A percentile compares a stretch with the other conserved stretches of the same genome.
Conservation (phyloP, 345 rosid species). For the Citrus unshiu region DNA sequence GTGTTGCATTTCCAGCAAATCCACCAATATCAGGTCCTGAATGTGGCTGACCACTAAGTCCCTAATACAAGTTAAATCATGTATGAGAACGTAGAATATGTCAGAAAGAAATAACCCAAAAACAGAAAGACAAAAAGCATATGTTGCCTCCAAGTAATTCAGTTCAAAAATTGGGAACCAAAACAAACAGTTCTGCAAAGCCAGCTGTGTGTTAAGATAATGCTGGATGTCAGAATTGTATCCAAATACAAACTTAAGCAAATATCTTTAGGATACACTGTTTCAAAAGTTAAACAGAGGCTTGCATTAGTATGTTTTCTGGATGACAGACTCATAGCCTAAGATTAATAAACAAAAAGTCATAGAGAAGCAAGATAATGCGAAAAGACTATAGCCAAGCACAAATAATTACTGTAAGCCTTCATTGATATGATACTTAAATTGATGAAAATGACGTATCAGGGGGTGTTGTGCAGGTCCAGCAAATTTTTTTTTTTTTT, state of each 20-base stretch:
- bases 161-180: background rate
- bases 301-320: background rate
- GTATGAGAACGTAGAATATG: background rate
- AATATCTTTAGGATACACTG: background rate
- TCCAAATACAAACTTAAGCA: background rate
- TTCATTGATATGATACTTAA: background rate
- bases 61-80: conserved; percentile 38
- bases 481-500: background rate
- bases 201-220: background rate
- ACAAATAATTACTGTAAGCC: background rate
- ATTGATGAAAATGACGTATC: background rate
- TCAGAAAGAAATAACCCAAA: background rate
- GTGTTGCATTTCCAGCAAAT: conserved; percentile 82
- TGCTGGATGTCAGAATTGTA: background rate
- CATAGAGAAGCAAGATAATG: background rate
- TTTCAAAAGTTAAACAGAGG: background rate
- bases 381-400: background rate
- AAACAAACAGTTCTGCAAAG: background rate
- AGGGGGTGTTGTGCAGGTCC: background rate
- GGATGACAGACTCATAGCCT: background rate
- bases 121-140: background rate
- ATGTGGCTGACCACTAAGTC: conserved; percentile 91
- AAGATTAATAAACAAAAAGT: background rate
- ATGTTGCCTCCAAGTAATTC: background rate
- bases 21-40: conserved; percentile 99